A percentile compares a stretch with the other conserved stretches of the same genome.
phyloP scores from a whole-genome alignment of 805 yeast genomes.

The Isabelozyma rhagii region DNA sequence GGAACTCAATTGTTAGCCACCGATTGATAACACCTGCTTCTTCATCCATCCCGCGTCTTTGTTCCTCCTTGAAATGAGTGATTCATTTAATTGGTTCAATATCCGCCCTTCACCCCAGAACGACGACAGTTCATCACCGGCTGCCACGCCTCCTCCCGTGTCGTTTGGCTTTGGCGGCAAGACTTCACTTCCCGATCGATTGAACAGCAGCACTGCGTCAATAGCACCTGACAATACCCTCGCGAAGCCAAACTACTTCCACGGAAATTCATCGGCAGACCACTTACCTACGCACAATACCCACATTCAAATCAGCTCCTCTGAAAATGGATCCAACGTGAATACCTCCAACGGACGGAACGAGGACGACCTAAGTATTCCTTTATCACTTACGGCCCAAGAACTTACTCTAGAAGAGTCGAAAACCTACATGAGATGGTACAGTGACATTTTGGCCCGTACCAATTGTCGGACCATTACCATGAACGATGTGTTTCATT shows the following conservation, averaged over 20 bases:
- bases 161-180: constrained; percentile 38
- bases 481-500: constrained; percentile 73
- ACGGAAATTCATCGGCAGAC: constrained; percentile 2
- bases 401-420: constrained; percentile 77
- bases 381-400: constrained; percentile 60
- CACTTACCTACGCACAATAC: constrained; percentile 1
- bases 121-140: neutral
- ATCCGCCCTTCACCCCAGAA: constrained; percentile 11
- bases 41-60: too few relatives aligned
- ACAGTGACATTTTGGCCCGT: constrained; percentile 74
- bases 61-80: constrained; percentile 13
- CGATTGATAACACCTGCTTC: too few relatives aligned
- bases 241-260: constrained; percentile 1
- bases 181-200: neutral
- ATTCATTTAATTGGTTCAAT: constrained; percentile 51
- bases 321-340: neutral
- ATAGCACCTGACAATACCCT: neutral
- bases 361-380: constrained; percentile 44
- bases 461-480: constrained; percentile 65
- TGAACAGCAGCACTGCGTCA: neutral
- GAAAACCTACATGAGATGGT: constrained; percentile 90
- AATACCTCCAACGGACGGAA: neutral
- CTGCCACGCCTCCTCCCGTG: constrained; percentile 47
- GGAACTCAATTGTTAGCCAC: neutral
- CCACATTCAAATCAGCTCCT: neutral